Evolutionary conservation across 257 asterid species (phyloP).

Genomic region (Coffea eugenioides): DNA sequence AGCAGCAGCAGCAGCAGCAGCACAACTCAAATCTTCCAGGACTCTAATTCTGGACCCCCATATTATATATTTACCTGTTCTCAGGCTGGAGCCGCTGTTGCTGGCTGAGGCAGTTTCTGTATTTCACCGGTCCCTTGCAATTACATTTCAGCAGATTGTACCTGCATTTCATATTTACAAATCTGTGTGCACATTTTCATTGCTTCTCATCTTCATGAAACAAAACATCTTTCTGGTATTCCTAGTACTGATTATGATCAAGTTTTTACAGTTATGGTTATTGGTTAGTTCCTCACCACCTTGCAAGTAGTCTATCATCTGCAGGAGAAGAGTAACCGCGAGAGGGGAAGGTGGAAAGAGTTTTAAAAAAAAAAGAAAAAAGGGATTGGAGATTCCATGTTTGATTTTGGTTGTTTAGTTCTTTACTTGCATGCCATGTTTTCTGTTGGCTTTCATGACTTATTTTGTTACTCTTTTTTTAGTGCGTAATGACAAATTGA

Average conservation of each 20-base stretch:
- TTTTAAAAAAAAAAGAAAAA: too few species aligned
- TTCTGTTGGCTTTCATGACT: not conserved
- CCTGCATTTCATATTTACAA: not conserved
- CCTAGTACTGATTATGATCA: not conserved
- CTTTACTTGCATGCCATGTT: not conserved
- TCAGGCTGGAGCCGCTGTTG: not conserved
- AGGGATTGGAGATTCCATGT: too few species aligned
- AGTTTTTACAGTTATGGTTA: not conserved
- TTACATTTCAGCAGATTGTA: not conserved
- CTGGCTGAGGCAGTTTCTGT: not conserved
- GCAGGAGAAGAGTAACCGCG: too few species aligned
- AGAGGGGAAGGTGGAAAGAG: too few species aligned
- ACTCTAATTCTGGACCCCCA: not conserved
- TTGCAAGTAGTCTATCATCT: not conserved
- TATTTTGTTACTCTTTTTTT: not conserved
- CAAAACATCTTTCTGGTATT: not conserved
- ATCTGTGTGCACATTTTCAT: not conserved
- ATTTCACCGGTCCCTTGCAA: not conserved
- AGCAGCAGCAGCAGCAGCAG: not conserved
- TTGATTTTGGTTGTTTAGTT: not conserved
- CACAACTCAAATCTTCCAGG: constrained; percentile 13
- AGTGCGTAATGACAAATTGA: not conserved
- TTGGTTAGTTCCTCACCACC: not conserved
- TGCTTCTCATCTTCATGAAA: not conserved
- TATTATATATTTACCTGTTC: too few species aligned